Evolutionary conservation across 768 basidiomycete species (phyloP).

Genomic region (Tylopilus sp.): DNA sequence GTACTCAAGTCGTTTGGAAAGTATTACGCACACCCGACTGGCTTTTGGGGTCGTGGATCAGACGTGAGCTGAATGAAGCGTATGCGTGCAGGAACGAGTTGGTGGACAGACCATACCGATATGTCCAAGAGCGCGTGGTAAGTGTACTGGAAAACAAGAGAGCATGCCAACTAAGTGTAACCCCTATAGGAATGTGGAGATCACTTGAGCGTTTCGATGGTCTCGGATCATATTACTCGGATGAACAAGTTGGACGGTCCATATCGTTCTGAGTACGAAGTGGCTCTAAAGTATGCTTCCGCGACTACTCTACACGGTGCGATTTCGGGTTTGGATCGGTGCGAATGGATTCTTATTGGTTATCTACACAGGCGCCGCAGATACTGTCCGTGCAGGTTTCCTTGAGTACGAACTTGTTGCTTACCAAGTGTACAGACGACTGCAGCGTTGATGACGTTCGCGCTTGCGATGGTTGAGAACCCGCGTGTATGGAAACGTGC

Average conservation of each 20-base stretch:
- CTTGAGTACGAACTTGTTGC: neutral
- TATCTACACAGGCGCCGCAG: neutral
- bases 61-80: constrained; percentile 25
- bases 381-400: neutral
- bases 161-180: too few relatives aligned
- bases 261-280: neutral
- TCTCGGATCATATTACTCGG: neutral
- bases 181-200: neutral
- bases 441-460: neutral
- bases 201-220: neutral
- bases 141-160: neutral
- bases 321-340: neutral
- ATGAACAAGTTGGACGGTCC: neutral
- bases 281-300: neutral
- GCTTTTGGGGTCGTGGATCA: constrained; percentile 36
- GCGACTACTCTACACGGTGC: neutral
- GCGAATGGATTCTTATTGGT: neutral
- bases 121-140: neutral
- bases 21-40: constrained; percentile 21
- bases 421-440: neutral
- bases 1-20: neutral
- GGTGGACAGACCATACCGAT: neutral
- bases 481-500: constrained; percentile 4
- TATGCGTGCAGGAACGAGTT: neutral
- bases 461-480: constrained; percentile 11